Evolutionary conservation across 805 yeast species (phyloP), one percentile per base, ranked within the genome.

Genomic region (Pichia gijzeniarum): DNA sequence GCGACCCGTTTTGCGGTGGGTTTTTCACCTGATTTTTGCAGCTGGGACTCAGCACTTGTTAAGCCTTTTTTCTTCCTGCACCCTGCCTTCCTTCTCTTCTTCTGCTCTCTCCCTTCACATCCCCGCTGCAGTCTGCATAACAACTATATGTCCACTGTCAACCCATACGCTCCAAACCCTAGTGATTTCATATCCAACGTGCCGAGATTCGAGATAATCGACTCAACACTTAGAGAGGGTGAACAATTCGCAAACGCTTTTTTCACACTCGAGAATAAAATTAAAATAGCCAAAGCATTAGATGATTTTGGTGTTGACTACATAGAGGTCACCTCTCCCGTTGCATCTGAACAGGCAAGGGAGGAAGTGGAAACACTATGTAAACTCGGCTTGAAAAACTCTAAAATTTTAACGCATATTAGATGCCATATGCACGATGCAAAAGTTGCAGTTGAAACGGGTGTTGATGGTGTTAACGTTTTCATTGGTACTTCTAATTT

Each of bases 401-500:
- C 81, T 44, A 76, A 76, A 64, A 72, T 76, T 38, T 67, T 76
- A 59, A 76, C 80, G 28, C 82, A 76, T 59, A 76, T 76, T 48
- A 71, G 80, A 65, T 76, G 82, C 62, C 79, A 75, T 57, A 76
- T 76, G 80, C 76, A 73, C 49, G 82, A 76, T 56, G 82, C 80
- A 43, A 68, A 70, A 59, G 74, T 74, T 38, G 82, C 82, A 1
- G 80, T 75, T 20, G 80, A 76, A 54, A 76, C 80, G 21, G 82
- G 82, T 58, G 80, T 76, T 47, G 81, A 76, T 54, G 82, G 82
- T 56, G 80, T 76, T 43, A 78, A 76, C 59, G 78, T 76, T 35
- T 78, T 76, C 48, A 76, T 76, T 59, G 82, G 81, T 51, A 76
- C 82, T 10, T 75, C 80, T 4, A 77, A 72, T 53, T 76, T 75